A percentile compares a stretch with the other conserved stretches of the same genome.
phyloP scores from a whole-genome alignment of 768 basidiomycete species.

The Pleurotus tuber-regium region DNA sequence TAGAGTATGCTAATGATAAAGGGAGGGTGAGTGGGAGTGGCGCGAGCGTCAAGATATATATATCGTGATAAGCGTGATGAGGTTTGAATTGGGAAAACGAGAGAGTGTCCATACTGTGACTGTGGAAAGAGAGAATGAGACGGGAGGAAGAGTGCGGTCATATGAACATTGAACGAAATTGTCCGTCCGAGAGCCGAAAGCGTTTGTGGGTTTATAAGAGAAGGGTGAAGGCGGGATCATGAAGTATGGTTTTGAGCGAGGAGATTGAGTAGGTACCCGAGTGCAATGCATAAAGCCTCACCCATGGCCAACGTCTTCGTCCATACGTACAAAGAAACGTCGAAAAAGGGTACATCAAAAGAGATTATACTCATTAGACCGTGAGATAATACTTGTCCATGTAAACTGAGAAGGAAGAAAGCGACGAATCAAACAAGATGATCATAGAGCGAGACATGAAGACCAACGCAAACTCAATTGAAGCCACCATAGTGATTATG shows the following conservation, averaged over 20 bases:
- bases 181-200: background rate
- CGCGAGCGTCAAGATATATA: constrained; percentile 1
- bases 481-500: constrained; percentile 19
- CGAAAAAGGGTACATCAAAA: constrained; percentile 14
- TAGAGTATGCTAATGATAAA: constrained; percentile 5
- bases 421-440: background rate
- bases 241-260: background rate
- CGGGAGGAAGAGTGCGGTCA: background rate
- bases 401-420: background rate
- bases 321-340: too few species aligned
- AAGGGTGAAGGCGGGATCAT: background rate
- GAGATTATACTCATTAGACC: constrained; percentile 9
- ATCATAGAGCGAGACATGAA: constrained; percentile 8
- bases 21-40: background rate
- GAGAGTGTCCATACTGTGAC: background rate
- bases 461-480: background rate
- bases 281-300: too few species aligned
- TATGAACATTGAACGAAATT: constrained; percentile 9
- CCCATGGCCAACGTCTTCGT: too few species aligned
- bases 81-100: background rate
- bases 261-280: constrained; percentile 3
- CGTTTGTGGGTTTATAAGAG: background rate
- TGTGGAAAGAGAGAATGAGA: background rate
- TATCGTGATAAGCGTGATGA: constrained; percentile 7
- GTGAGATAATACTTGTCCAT: background rate